Percentiles rank a stretch among this genome's conserved stretches.
Evolutionary conservation across 139 green algal species (phyloP).

Genomic region (Haematococcus lacustris): DNA sequence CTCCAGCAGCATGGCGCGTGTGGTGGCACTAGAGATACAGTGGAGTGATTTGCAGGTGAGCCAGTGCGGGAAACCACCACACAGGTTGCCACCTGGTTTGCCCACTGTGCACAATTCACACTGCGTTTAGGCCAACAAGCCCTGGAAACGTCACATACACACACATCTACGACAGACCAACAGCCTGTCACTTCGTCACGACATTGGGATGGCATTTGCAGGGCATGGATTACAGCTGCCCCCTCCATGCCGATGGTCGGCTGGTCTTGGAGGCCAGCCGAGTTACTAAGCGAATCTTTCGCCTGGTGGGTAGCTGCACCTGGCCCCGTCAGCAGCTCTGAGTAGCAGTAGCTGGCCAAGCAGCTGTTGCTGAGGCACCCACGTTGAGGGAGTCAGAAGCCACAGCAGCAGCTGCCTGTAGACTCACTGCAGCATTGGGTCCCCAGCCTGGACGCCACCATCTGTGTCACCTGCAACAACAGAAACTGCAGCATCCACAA

Average conservation of each 20-base stretch:
- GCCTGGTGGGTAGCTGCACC: too few relatives aligned
- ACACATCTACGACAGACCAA: background rate
- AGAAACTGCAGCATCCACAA: too few relatives aligned
- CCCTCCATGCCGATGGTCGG: constrained; percentile 44
- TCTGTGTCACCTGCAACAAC: too few relatives aligned
- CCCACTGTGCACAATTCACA: background rate
- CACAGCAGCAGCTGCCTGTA: too few relatives aligned
- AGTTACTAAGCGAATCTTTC: constrained; percentile 54
- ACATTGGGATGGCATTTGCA: constrained; percentile 2
- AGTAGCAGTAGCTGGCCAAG: too few relatives aligned
- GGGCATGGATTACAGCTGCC: constrained; percentile 47
- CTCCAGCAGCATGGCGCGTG: background rate
- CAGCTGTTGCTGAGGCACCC: too few relatives aligned
- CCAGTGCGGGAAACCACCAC: background rate
- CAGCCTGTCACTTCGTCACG: background rate
- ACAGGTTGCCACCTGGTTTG: background rate
- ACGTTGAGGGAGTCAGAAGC: too few relatives aligned
- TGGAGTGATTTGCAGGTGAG: background rate
- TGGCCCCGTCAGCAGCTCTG: too few relatives aligned
- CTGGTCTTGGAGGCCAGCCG: constrained; percentile 49
- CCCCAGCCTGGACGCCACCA: too few relatives aligned
- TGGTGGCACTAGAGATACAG: background rate
- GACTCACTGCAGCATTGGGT: too few relatives aligned
- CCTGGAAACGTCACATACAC: background rate
- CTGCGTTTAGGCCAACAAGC: background rate